Conservation (phyloP, 352 stramenopile species). For the Globisporangium middletonii region DNA sequence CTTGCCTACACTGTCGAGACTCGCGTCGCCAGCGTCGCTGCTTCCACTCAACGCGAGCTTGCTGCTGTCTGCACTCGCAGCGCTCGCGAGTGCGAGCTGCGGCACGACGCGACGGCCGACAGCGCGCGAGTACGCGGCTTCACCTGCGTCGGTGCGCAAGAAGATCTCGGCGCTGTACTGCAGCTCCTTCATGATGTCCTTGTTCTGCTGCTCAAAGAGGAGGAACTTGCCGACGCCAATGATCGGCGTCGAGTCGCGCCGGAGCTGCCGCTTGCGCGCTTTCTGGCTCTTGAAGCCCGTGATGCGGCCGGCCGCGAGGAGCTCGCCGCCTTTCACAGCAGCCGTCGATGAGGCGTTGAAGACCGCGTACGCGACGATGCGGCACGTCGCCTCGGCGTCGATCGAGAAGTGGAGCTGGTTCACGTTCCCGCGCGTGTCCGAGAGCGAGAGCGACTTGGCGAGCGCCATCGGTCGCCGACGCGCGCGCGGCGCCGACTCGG, state of each 20-base stretch:
- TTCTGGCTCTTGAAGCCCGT: constrained; percentile 46
- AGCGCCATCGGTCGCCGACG: constrained; percentile 17
- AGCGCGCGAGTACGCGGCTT: constrained; percentile 68
- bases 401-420: constrained; percentile 81
- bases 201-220: constrained; percentile 88
- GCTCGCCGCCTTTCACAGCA: constrained; percentile 12
- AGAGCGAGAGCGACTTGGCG: constrained; percentile 16
- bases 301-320: constrained; percentile 14
- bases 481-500: constrained; percentile 30
- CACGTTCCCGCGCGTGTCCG: constrained; percentile 20
- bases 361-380: constrained; percentile 72
- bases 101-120: constrained; percentile 52
- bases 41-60: background rate
- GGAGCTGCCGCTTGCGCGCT: constrained; percentile 62
- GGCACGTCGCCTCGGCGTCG: constrained; percentile 74
- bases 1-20: background rate
- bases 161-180: constrained; percentile 87
- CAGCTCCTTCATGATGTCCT: constrained; percentile 88
- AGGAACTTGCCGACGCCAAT: constrained; percentile 76
- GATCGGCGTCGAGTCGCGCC: constrained; percentile 60
- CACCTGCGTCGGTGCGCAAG: constrained; percentile 51
- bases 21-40: background rate
- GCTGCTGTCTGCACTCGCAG: background rate
- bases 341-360: constrained; percentile 45
- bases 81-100: constrained; percentile 22